These are phyloP conservation scores for Halenospora varia DNA, from an alignment of 495 filamentous ascomycete genomes.

Conservation along the genomic window DNA sequence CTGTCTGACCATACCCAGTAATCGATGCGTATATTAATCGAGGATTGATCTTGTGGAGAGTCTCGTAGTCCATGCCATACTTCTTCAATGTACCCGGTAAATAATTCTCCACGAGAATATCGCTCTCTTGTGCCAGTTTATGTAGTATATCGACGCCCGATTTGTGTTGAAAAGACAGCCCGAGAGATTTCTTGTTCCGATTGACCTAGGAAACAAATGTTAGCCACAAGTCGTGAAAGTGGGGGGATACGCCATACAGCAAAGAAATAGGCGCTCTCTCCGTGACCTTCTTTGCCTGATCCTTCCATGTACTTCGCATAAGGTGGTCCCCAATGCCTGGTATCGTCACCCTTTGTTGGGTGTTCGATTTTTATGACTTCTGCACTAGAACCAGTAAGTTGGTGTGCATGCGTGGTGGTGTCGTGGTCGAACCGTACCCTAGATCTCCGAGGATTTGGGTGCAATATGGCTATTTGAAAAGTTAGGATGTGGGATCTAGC, in stretches of 20 bases:
- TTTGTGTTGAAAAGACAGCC: conserved; percentile 81
- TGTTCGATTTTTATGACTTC: conserved; percentile 98
- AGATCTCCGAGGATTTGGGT: conserved; percentile 96
- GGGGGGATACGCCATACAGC: conserved; percentile 43
- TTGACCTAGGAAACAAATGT: conserved; percentile 57
- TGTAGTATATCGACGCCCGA: conserved; percentile 83
- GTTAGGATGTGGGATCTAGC: background rate
- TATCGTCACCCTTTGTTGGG: conserved; percentile 87
- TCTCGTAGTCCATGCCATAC: conserved; percentile 83
- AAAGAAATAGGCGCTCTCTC: conserved; percentile 94
- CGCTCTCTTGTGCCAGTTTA: conserved; percentile 75
- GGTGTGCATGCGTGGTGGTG: conserved; percentile 14
- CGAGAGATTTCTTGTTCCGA: conserved; percentile 94
- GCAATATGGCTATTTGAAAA: conserved; percentile 73
- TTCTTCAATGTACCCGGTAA: conserved; percentile 87
- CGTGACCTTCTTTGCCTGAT: conserved; percentile 62
- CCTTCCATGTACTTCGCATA: conserved; percentile 71
- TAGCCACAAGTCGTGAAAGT: background rate
- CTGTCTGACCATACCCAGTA: conserved; percentile 79
- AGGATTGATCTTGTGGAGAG: conserved; percentile 76
- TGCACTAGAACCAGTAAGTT: conserved; percentile 52
- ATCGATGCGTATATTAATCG: conserved; percentile 62
- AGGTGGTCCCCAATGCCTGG: conserved; percentile 92
- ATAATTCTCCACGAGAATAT: conserved; percentile 96
- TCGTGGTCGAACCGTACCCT: conserved; percentile 57